Conservation (phyloP, 2,329 filamentous ascomycete species). For the Trichoderma endophyticum region DNA sequence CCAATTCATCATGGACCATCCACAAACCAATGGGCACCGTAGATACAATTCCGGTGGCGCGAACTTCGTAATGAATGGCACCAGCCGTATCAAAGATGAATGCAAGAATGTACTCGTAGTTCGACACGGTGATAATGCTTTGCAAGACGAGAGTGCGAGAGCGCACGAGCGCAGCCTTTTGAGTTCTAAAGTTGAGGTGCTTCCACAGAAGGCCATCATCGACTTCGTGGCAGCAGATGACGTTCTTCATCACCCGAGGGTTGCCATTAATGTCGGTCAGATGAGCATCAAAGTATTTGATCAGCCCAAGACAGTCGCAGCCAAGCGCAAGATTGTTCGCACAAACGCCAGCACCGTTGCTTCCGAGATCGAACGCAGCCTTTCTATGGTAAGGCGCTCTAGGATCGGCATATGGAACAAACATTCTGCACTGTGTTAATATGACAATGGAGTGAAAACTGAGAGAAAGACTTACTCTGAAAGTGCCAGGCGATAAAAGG, state of each 20-base stretch:
- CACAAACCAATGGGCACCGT: neutral
- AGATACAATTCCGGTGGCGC: neutral
- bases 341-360: neutral
- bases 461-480: neutral
- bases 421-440: neutral
- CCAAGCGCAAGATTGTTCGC: neutral
- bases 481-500: neutral
- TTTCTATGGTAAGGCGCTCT: neutral
- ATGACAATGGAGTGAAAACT: neutral
- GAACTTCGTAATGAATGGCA: neutral
- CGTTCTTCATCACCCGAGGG: neutral
- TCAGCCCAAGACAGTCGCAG: neutral
- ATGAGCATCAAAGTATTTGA: neutral
- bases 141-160: neutral
- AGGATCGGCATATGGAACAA: neutral
- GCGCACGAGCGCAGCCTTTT: neutral
- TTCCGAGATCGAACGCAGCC: neutral
- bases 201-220: neutral
- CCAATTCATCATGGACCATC: no score
- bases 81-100: neutral
- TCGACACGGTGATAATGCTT: neutral
- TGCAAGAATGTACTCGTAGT: neutral
- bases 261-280: neutral
- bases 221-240: neutral
- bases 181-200: neutral